phyloP scores from a whole-genome alignment of 768 basidiomycete species.

The Mycena belliarum region DNA sequence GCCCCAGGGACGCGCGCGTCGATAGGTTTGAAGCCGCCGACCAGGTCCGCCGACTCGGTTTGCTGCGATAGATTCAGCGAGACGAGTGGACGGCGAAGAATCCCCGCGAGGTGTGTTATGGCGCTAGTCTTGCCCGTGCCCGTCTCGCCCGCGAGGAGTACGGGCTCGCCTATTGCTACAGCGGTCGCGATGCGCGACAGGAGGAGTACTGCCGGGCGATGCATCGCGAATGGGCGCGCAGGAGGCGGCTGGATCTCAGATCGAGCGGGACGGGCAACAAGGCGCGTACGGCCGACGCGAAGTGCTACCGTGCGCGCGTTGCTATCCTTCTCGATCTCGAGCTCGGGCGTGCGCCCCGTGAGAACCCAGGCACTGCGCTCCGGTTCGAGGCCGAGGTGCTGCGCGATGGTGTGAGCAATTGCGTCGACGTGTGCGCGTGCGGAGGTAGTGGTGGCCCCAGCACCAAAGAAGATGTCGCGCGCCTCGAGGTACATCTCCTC shows the following conservation, averaged over 20 bases:
- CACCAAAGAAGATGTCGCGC: constrained; percentile 59
- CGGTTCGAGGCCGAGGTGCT: constrained; percentile 62
- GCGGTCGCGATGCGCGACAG: constrained; percentile 80
- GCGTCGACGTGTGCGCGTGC: too few relatives aligned
- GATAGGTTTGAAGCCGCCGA: constrained; percentile 96
- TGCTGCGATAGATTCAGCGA: constrained; percentile 96
- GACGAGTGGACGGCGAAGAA: constrained; percentile 52
- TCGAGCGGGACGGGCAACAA: constrained; percentile 47
- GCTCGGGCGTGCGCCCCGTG: constrained; percentile 61
- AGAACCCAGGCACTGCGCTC: constrained; percentile 77
- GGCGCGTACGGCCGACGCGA: constrained; percentile 61
- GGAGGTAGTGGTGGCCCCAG: constrained; percentile 48
- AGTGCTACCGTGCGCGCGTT: constrained; percentile 62
- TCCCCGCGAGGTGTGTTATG: constrained; percentile 80
- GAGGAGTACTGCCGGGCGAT: constrained; percentile 77
- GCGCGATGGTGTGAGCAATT: constrained; percentile 44
- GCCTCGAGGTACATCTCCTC: constrained; percentile 70
- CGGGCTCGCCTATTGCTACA: constrained; percentile 73
- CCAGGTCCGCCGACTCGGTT: constrained; percentile 90
- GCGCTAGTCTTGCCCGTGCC: constrained; percentile 73
- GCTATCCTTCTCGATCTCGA: constrained; percentile 66
- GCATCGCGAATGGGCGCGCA: constrained; percentile 81
- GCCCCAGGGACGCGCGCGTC: constrained; percentile 81
- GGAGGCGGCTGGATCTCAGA: constrained; percentile 28
- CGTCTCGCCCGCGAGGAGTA: constrained; percentile 51